Conservation (phyloP, 1,284 basidiomycete species). For the Bondarzewia mesenterica region DNA sequence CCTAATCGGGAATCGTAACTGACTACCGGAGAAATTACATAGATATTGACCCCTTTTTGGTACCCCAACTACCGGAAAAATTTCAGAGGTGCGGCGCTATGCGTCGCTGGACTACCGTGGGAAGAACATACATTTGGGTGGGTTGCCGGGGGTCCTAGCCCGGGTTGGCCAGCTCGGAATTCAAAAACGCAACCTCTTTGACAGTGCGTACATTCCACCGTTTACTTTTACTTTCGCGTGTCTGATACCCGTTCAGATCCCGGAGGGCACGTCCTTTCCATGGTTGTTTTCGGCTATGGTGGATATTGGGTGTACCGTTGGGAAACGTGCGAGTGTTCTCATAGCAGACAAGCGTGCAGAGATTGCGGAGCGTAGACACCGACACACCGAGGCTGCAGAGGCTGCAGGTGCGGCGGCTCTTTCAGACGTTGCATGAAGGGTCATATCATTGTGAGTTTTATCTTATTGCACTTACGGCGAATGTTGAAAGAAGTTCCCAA, state of each 20-base stretch:
- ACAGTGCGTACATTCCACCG: constrained; percentile 42
- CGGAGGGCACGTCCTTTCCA: constrained; percentile 55
- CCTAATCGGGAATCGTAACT: too few relatives aligned
- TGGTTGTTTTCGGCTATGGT: constrained; percentile 55
- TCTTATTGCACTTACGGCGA: neutral
- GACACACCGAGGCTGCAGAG: constrained; percentile 14
- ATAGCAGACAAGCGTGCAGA: constrained; percentile 53
- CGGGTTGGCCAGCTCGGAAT: constrained; percentile 78
- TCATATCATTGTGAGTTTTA: neutral
- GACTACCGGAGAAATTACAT: too few relatives aligned
- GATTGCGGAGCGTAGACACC: constrained; percentile 40
- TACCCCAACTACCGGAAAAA: too few relatives aligned
- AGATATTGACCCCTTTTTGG: too few relatives aligned
- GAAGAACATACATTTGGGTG: too few relatives aligned
- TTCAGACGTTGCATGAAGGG: constrained; percentile 3
- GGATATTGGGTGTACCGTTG: constrained; percentile 66
- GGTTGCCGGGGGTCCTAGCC: too few relatives aligned
- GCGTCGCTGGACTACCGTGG: too few relatives aligned
- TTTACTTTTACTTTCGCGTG: neutral
- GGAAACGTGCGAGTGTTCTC: constrained; percentile 53
- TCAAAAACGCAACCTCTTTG: constrained; percentile 58
- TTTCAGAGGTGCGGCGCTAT: too few relatives aligned
- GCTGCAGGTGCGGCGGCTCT: constrained; percentile 4
- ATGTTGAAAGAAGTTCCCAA: neutral
- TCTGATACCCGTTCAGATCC: constrained; percentile 36